Conservation (phyloP, 129 eudicot species). For the Artemisia tridentata region DNA sequence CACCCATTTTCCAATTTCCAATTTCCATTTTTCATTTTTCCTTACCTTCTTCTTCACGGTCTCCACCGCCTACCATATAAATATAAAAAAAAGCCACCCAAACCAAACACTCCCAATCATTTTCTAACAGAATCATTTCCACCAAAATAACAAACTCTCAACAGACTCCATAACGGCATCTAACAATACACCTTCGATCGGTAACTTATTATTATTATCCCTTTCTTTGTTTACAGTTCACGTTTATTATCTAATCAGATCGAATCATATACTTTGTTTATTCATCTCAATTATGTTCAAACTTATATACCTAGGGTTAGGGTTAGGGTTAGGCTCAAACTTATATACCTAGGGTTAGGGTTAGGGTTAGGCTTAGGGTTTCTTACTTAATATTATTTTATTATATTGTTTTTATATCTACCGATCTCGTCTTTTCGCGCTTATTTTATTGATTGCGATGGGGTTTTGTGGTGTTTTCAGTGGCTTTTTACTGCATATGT, state of each 20-base stretch:
- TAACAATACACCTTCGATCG: constrained; percentile 21
- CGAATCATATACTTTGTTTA: constrained; percentile 26
- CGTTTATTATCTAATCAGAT: constrained; percentile 25
- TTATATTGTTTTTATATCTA: not conserved
- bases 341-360: constrained; percentile 32
- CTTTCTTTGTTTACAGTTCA: constrained; percentile 39
- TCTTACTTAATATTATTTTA: constrained; percentile 1
- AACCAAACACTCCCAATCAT: not conserved
- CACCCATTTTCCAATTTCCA: not conserved
- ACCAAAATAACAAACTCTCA: constrained; percentile 6
- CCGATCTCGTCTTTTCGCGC: constrained; percentile 33
- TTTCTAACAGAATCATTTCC: not conserved
- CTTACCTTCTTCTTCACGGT: constrained; percentile 22
- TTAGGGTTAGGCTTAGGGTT: too few species aligned
- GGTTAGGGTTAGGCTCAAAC: not conserved
- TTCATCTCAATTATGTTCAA: not conserved
- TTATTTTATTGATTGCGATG: constrained; percentile 35
- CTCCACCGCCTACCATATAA: constrained; percentile 1
- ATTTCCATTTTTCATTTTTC: not conserved
- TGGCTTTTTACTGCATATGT: constrained; percentile 82
- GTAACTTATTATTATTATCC: constrained; percentile 22
- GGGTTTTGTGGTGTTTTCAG: constrained; percentile 58
- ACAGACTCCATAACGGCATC: not conserved
- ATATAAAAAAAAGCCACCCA: not conserved
- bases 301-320: constrained; percentile 29